Evolutionary conservation across 179 eudicot species (phyloP).

Genomic region (Beta corolliflora): DNA sequence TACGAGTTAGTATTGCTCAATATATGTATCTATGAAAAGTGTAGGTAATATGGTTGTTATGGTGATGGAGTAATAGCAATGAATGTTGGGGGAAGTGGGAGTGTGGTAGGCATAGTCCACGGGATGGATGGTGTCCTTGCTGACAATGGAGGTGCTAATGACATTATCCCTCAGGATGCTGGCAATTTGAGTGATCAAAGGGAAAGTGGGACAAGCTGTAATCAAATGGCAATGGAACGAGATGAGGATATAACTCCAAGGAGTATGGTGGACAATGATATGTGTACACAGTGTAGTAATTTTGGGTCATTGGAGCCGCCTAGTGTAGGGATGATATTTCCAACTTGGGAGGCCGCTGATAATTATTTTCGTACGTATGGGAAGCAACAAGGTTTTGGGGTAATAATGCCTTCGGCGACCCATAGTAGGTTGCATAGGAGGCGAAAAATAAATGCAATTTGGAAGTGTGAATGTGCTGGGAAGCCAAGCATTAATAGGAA

Average conservation of each 20-base stretch:
- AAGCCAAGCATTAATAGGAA: not conserved
- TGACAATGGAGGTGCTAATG: not conserved
- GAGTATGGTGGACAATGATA: not conserved
- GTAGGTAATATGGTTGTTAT: not conserved
- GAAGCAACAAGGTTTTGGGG: conserved; percentile 7
- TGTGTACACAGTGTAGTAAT: not conserved
- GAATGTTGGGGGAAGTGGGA: not conserved
- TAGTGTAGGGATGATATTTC: not conserved
- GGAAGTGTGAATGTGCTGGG: not conserved
- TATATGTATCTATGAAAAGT: not conserved
- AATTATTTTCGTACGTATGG: not conserved
- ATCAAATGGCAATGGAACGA: not conserved
- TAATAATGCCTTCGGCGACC: not conserved
- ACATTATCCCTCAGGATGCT: not conserved
- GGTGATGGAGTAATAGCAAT: not conserved
- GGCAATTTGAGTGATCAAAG: not conserved
- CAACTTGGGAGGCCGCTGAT: not conserved
- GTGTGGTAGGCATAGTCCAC: not conserved
- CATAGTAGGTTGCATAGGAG: not conserved
- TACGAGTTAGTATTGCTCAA: not conserved
- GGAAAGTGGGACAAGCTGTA: not conserved
- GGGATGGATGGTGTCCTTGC: not conserved
- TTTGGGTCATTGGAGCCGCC: not conserved
- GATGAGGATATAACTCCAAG: not conserved
- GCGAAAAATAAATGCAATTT: not conserved